Conservation (phyloP, 257 asterid genomes). For the Paraleonurus japonicus region DNA sequence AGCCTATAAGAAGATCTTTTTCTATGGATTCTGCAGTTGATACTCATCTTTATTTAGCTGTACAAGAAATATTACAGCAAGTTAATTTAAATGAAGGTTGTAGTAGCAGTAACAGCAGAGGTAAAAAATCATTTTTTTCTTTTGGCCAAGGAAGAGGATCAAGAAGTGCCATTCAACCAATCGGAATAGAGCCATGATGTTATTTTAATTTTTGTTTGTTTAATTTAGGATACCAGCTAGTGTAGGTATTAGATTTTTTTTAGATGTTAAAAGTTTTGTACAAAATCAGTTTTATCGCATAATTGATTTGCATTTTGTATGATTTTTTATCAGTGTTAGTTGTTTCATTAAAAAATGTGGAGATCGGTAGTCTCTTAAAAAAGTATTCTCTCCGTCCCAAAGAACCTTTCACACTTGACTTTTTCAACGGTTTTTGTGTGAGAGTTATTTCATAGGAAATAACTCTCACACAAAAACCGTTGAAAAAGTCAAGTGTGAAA, state of each 20-base stretch:
- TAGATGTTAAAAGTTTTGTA: background rate
- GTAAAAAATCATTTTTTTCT: conserved; percentile 67
- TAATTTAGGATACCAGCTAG: conserved; percentile 23
- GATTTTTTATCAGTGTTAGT: too few relatives aligned
- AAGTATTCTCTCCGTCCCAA: too few relatives aligned
- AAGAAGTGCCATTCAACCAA: conserved; percentile 71
- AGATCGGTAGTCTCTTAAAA: too few relatives aligned
- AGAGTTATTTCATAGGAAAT: too few relatives aligned
- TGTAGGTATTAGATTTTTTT: conserved; percentile 24
- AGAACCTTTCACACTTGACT: too few relatives aligned
- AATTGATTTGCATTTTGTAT: too few relatives aligned
- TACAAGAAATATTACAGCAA: conserved; percentile 52
- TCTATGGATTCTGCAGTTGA: conserved; percentile 91
- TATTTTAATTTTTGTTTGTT: background rate
- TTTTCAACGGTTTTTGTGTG: too few relatives aligned
- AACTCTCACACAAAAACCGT: too few relatives aligned
- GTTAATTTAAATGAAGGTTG: conserved; percentile 36
- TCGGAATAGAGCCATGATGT: conserved; percentile 40
- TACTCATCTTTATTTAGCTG: conserved; percentile 56
- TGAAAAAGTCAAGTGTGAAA: too few relatives aligned
- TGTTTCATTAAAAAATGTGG: too few relatives aligned
- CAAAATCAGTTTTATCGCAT: too few relatives aligned
- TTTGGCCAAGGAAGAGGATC: conserved; percentile 52
- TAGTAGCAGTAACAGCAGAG: conserved; percentile 43
- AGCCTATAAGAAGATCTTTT: conserved; percentile 80